phyloP scores from a whole-genome alignment of 371 early-diverging fungal species.

The Polyrhizophydium stewartii region DNA sequence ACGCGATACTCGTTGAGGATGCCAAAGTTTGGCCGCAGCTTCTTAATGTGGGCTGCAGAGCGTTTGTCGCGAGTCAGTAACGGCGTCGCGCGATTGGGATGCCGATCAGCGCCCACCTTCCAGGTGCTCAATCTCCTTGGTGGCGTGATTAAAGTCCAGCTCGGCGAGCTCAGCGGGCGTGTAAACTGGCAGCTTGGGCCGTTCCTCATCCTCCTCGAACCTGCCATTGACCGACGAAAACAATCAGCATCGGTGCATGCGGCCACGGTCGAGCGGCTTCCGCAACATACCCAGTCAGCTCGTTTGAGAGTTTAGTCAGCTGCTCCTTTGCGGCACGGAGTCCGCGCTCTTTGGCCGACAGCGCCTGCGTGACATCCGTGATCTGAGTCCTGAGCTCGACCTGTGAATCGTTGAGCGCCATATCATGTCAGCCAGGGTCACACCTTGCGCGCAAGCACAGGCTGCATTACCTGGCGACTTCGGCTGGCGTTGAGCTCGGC shows the following conservation, averaged over 20 bases:
- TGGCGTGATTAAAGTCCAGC: constrained; percentile 51
- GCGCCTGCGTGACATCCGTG: constrained; percentile 51
- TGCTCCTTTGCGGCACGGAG: constrained; percentile 11
- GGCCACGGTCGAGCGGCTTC: too few species aligned
- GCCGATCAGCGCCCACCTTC: too few species aligned
- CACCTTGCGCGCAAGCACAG: too few species aligned
- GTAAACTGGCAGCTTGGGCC: constrained; percentile 41
- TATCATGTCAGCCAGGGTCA: too few species aligned
- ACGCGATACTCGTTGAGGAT: constrained; percentile 84
- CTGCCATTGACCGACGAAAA: too few species aligned
- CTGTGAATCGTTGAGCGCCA: constrained; percentile 31
- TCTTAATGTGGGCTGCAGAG: constrained; percentile 36
- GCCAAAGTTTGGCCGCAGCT: constrained; percentile 80
- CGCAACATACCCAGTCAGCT: constrained; percentile 62
- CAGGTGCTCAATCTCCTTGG: constrained; percentile 39
- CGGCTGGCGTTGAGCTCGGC: constrained; percentile 64
- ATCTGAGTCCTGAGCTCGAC: constrained; percentile 59
- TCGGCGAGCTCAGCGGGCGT: constrained; percentile 54
- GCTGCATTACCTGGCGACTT: constrained; percentile 44
- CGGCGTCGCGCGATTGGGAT: too few species aligned
- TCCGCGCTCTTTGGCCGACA: constrained; percentile 27
- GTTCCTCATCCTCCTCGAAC: constrained; percentile 30
- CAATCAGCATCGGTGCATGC: too few species aligned
- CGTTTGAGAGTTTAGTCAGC: constrained; percentile 46
- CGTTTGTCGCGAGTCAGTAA: too few species aligned